phyloP scores from a whole-genome alignment of 331 rosid species.

The Erythrophleum ivorense region DNA sequence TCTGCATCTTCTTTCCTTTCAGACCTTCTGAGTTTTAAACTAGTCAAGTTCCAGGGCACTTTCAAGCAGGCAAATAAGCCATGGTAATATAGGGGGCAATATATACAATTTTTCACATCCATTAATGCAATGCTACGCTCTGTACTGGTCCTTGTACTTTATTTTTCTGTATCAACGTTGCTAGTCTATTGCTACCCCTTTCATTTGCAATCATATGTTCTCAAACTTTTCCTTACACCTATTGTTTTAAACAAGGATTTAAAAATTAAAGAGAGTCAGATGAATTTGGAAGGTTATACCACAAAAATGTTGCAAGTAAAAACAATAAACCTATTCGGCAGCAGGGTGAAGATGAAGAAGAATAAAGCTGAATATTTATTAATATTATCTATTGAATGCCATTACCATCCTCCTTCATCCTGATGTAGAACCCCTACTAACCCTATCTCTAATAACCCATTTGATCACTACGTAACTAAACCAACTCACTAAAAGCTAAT shows the following conservation, averaged over 20 bases:
- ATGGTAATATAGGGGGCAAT: too few species aligned
- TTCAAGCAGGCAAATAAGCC: too few species aligned
- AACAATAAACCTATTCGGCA: neutral
- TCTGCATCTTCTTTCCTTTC: too few species aligned
- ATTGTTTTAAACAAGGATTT: slow-evolving; percentile 16
- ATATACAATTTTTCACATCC: too few species aligned
- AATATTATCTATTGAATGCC: neutral
- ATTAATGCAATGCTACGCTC: too few species aligned
- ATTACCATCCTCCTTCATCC: neutral
- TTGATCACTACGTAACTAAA: neutral
- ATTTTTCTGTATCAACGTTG: slow-evolving; percentile 28
- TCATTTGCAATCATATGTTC: neutral
- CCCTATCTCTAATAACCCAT: neutral
- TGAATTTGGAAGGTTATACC: slow-evolving; percentile 17
- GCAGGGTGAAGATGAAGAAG: neutral
- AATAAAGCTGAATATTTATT: neutral
- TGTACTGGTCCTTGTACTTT: slow-evolving; percentile 14
- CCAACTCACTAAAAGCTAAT: neutral
- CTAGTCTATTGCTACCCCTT: slow-evolving; percentile 25
- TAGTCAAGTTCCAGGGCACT: too few species aligned
- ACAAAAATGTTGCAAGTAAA: neutral
- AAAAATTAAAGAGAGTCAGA: neutral
- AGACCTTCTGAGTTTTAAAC: too few species aligned
- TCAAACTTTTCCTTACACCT: neutral
- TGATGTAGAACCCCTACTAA: neutral